Evolutionary conservation across 768 basidiomycete species (phyloP).

Genomic region (Psilocybe azurescens): DNA sequence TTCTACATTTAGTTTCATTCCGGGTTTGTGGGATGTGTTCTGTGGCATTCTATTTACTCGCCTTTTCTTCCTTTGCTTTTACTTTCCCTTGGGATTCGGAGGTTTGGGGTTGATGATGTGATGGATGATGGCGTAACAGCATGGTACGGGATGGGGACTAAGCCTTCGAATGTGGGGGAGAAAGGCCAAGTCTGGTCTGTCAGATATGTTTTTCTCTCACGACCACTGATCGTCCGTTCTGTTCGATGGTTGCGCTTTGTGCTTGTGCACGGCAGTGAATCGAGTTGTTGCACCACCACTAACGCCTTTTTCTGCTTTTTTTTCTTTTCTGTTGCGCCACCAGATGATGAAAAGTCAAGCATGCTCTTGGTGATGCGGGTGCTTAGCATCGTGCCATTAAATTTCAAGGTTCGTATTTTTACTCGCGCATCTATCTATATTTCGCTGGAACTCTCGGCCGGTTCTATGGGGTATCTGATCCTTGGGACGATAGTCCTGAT

Average conservation of each 20-base stretch:
- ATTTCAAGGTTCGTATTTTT: constrained; percentile 76
- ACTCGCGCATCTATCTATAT: neutral
- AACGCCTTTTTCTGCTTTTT: neutral
- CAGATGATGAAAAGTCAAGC: constrained; percentile 93
- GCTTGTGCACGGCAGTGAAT: too few relatives aligned
- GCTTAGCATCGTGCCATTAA: constrained; percentile 92
- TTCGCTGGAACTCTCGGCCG: neutral
- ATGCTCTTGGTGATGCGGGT: constrained; percentile 98
- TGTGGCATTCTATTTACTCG: neutral
- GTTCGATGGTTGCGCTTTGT: constrained; percentile 4
- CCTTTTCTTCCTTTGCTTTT: neutral
- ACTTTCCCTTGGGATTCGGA: constrained; percentile 10
- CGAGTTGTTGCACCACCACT: neutral
- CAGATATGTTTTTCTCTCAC: constrained; percentile 28
- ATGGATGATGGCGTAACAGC: neutral
- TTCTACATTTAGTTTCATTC: neutral
- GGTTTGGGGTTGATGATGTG: neutral
- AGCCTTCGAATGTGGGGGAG: neutral
- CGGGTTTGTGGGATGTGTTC: neutral
- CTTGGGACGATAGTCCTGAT: neutral
- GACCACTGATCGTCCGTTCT: constrained; percentile 19
- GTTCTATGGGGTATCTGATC: neutral
- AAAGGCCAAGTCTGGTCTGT: neutral
- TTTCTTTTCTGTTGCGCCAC: constrained; percentile 10
- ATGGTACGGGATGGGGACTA: constrained; percentile 5